Base-by-base conservation (phyloP, 768 basidiomycete genomes). In the Mrakia blollopis region DNA sequence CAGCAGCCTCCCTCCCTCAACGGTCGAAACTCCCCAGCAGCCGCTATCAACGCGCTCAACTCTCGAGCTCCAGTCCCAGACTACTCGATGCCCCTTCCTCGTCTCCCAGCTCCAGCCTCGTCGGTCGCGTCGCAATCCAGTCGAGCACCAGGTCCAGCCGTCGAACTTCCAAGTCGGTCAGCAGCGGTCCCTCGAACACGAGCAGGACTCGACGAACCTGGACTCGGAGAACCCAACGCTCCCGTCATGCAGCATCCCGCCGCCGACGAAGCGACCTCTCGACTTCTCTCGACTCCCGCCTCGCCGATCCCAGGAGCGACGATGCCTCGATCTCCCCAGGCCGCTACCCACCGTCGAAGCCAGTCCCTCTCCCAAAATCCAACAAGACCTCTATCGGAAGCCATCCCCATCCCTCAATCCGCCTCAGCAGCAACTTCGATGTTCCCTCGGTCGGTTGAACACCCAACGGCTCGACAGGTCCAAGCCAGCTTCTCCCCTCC, bases 21-120 rank as follows among this genome's bases (percentile, higher is more conserved):
- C 52, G 71, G 73, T 18, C 37, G 76, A 18, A 63, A 75, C 37
- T 28, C 68, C 4, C 28, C 76, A n/a, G 72, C 39, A 30, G 52
- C 78, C 1, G 80, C 73, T 3, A 79, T 81, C 71, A 32, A 44
- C n/a, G 52, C 74, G 37, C n/a, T 37, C 50, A 67, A 44, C 54
- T 80, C 39, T 73, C 79, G 68, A n/a, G 77, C 78, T 8, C 35
- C 70, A 50, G 62, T 30, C 25, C 75, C 73, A 44, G 69, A 68
- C 71, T 92, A 93, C 82, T 90, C 88, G 79, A 92, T 94, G 89
- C 89, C 90, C 0, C 86, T 93, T 9, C 92, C 93, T 3, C 87
- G 91, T 25, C 86, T 94, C 21, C 92, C 93, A 39, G 88, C 91
- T 2, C 93, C 93, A 0, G 91, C 90, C 81, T 89, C 91, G 8